Base-by-base conservation (phyloP, 108 stramenopile species). In the Skeletonema costatum region DNA sequence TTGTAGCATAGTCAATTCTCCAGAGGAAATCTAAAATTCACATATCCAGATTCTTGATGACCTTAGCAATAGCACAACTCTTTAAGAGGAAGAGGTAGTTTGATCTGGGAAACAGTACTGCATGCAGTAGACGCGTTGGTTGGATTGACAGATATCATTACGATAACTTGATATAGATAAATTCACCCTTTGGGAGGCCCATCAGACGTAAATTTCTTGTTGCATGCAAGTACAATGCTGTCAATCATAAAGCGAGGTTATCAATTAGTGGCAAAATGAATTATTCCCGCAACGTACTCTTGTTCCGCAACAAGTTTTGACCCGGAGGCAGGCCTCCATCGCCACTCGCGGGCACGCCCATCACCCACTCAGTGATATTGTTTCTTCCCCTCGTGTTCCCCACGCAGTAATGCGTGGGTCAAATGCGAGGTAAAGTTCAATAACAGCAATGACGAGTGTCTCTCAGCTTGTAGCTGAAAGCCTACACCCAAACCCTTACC, bases 401-500 rank as follows among this genome's bases (percentile, higher is more conserved):
- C 21, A 39, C 73, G 64, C 73, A 64, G 73, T 12, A 21, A 29
- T 74, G 73, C 64, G 73, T 51, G 32, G 13, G 1, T 14, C 1
- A 13, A 13, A 42, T 13, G 13, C 13, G 41, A 42, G 73, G 41
- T 29, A 53, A 39, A 74, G 73, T 74, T 74, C 73, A 74, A 74
- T 65, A 39, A 61, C 51, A 44, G 73, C 73, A 14, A 74, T 74
- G 73, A 74, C 8, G 73, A 74, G 73, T 65, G 73, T 65, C 46
- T 48, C 17, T 44, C 63, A 74, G 61, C 51, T 56, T 32, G 2
- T 74, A 33, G 21, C 41, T 74, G 73, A 74, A 11, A 64, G 36
- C 62, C 73, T 48, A 41, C 64, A 58, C 73, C 73, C 73, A 74
- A 74, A 56, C 73, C 64, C 73, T 73, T 56, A 74, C 73, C 73